phyloP scores from a whole-genome alignment of 164 flowering plant species.

The Euptelea pleiosperma region DNA sequence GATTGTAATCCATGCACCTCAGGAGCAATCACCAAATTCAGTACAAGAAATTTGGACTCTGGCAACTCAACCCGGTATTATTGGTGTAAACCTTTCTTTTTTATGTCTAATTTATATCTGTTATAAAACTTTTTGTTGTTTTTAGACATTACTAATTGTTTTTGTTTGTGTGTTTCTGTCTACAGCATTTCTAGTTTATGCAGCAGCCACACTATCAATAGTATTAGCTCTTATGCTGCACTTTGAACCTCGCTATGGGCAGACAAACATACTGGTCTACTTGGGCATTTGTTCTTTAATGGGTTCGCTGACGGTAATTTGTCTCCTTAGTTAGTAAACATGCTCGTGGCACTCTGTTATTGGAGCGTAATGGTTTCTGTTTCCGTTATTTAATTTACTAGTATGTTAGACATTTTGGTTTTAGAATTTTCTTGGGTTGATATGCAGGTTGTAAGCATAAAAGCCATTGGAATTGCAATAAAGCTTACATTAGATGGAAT shows the following conservation, averaged over 20 bases:
- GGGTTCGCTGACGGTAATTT: conserved; percentile 82
- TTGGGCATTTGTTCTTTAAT: conserved; percentile 86
- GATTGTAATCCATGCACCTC: conserved; percentile 92
- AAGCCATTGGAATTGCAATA: conserved; percentile 83
- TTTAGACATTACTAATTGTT: conserved; percentile 3
- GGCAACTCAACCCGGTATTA: conserved; percentile 82
- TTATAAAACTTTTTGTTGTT: neutral
- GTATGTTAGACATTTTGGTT: neutral
- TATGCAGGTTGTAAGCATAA: conserved; percentile 76
- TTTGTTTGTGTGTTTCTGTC: conserved; percentile 12
- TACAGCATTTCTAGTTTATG: conserved; percentile 77
- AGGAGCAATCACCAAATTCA: conserved; percentile 72
- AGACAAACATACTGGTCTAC: conserved; percentile 78
- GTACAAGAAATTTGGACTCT: conserved; percentile 79
- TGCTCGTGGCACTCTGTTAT: neutral
- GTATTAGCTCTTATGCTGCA: conserved; percentile 63
- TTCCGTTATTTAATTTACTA: neutral
- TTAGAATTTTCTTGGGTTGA: conserved; percentile 7
- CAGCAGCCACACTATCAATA: conserved; percentile 50
- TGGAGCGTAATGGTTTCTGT: neutral
- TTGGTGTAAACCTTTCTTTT: neutral
- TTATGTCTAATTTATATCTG: neutral
- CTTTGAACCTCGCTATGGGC: conserved; percentile 90
- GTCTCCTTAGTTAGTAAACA: conserved; percentile 3
- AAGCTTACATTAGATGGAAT: conserved; percentile 75